Evolutionary conservation across 1,284 basidiomycete genomes (phyloP).

Genomic region (Puccinia coronata): DNA sequence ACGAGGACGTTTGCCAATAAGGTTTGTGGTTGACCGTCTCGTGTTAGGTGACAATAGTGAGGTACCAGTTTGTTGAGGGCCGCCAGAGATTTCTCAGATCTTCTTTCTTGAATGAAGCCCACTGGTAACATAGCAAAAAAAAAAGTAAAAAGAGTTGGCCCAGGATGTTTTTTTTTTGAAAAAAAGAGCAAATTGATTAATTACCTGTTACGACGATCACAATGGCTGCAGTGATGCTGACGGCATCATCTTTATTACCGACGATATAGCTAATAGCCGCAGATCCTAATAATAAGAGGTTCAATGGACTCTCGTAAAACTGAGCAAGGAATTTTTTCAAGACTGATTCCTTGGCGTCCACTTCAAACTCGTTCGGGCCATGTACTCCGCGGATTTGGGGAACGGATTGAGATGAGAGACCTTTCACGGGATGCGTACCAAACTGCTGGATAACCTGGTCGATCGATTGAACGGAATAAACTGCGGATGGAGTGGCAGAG

Average conservation of each 20-base stretch:
- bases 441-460: slow-evolving; percentile 61
- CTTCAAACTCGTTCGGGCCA: slow-evolving; percentile 92
- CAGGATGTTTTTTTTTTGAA: background rate
- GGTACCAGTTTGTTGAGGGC: slow-evolving; percentile 95
- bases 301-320: slow-evolving; percentile 89
- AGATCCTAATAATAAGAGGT: slow-evolving; percentile 82
- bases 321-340: slow-evolving; percentile 86
- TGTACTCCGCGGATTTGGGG: slow-evolving; percentile 69
- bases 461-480: slow-evolving; percentile 40
- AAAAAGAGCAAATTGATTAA: slow-evolving; percentile 21
- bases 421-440: slow-evolving; percentile 66
- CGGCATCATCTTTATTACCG: slow-evolving; percentile 90
- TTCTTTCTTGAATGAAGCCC: slow-evolving; percentile 90
- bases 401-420: slow-evolving; percentile 69
- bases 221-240: slow-evolving; percentile 91
- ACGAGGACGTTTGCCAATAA: slow-evolving; percentile 90
- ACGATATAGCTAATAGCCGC: slow-evolving; percentile 82
- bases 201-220: slow-evolving; percentile 85
- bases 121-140: slow-evolving; percentile 64
- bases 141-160: background rate
- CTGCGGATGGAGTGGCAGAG: slow-evolving; percentile 39
- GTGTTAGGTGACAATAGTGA: slow-evolving; percentile 87
- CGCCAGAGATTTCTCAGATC: slow-evolving; percentile 91
- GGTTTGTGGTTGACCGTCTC: slow-evolving; percentile 73
- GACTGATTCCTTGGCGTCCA: slow-evolving; percentile 76